These are phyloP conservation scores for Blastocystis sp. DNA, from an alignment of 352 stramenopile genomes.

Conservation along the genomic window DNA sequence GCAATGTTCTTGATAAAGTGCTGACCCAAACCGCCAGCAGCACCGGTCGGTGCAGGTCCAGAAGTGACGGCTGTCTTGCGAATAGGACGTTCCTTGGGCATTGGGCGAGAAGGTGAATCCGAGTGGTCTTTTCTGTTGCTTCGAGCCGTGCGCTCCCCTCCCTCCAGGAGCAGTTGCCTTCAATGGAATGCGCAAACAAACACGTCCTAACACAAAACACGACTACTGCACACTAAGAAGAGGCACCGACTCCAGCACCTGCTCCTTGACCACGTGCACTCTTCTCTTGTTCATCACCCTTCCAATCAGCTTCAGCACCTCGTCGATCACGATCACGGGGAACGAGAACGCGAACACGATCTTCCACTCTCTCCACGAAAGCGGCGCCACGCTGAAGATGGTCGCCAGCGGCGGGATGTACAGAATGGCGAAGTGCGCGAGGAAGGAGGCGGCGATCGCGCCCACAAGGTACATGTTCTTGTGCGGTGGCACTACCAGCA, in stretches of 20 bases:
- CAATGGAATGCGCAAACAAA: neutral
- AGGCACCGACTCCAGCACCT: neutral
- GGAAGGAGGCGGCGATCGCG: slow-evolving; percentile 89
- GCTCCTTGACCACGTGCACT: neutral
- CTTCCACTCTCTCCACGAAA: slow-evolving; percentile 89
- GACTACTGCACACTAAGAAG: slow-evolving; percentile 10
- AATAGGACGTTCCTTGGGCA: slow-evolving; percentile 75
- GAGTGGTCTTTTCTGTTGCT: neutral
- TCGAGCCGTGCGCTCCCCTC: too few relatives aligned
- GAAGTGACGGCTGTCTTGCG: slow-evolving; percentile 51
- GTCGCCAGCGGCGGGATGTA: slow-evolving; percentile 89
- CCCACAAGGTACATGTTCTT: slow-evolving; percentile 90
- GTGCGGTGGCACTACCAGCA: slow-evolving; percentile 90
- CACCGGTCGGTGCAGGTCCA: slow-evolving; percentile 74
- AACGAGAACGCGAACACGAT: slow-evolving; percentile 88
- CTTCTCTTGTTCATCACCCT: slow-evolving; percentile 79
- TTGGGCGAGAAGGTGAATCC: slow-evolving; percentile 6
- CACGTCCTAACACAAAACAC: neutral
- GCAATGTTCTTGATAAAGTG: slow-evolving; percentile 93
- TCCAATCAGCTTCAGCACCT: slow-evolving; percentile 89
- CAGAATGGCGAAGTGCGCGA: slow-evolving; percentile 90
- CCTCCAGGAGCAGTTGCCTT: too few relatives aligned
- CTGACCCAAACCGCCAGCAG: slow-evolving; percentile 87
- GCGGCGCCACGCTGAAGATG: slow-evolving; percentile 89
- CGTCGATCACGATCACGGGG: slow-evolving; percentile 90